Evolutionary conservation across 306 rosid species (phyloP).

Genomic region (Cucumis hystrix): DNA sequence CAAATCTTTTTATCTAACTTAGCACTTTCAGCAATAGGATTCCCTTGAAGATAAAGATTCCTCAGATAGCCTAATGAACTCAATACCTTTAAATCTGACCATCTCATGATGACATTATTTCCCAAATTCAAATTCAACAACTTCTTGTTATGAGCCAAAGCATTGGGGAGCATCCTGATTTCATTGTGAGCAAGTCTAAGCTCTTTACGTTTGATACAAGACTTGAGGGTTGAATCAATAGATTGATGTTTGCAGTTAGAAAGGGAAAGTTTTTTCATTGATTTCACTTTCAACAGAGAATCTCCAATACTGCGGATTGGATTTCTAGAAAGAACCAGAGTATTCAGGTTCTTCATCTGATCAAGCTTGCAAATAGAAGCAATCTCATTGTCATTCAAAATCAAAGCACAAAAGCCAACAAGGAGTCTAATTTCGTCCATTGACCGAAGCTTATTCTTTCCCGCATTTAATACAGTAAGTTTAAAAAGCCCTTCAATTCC

Average conservation of each 20-base stretch:
- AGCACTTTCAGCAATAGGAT: conserved; percentile 43
- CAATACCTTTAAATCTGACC: conserved; percentile 74
- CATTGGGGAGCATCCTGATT: conserved; percentile 62
- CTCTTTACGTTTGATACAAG: conserved; percentile 60
- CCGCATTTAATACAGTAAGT: conserved; percentile 84
- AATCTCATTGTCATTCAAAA: conserved; percentile 82
- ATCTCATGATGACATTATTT: conserved; percentile 55
- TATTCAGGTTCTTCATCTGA: conserved; percentile 66
- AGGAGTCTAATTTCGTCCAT: conserved; percentile 51
- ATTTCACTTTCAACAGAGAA: conserved; percentile 48
- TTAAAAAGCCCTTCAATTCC: conserved; percentile 73
- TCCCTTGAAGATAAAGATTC: conserved; percentile 79
- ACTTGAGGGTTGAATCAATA: conserved; percentile 50
- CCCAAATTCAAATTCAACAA: conserved; percentile 79
- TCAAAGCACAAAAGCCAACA: conserved; percentile 47
- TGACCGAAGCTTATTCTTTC: conserved; percentile 58
- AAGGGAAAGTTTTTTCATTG: conserved; percentile 68
- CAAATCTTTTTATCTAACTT: conserved; percentile 55
- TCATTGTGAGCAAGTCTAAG: conserved; percentile 82
- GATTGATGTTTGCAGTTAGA: conserved; percentile 64
- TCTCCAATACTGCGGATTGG: conserved; percentile 61
- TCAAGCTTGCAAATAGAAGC: conserved; percentile 65
- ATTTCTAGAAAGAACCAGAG: conserved; percentile 87
- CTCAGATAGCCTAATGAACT: conserved; percentile 41
- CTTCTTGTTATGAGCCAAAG: conserved; percentile 48